Conservation (phyloP, 1,139 yeast species). For the Saccharomycopsis hybrid region DNA sequence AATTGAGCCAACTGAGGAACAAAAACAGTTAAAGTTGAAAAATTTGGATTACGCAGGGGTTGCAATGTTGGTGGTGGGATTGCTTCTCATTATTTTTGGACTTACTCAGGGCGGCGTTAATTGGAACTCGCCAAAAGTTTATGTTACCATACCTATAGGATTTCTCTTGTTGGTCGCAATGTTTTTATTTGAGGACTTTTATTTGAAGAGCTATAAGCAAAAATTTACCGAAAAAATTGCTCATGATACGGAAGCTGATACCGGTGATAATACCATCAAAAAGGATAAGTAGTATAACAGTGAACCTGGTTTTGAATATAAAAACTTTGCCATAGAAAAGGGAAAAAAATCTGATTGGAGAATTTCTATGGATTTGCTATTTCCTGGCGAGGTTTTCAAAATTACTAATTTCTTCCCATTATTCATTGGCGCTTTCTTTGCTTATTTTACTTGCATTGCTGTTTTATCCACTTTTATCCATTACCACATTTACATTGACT, state of each 20-base stretch:
- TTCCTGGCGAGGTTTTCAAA: conserved; percentile 10
- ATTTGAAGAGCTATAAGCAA: neutral
- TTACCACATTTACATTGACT: conserved; percentile 17
- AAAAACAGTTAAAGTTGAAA: conserved; percentile 21
- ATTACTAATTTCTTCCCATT: conserved; percentile 10
- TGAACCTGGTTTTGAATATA: neutral
- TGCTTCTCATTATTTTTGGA: conserved; percentile 29
- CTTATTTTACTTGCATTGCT: conserved; percentile 2
- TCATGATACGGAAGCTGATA: conserved; percentile 2
- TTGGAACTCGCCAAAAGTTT: conserved; percentile 26
- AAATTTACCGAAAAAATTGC: neutral
- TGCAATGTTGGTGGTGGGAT: conserved; percentile 29
- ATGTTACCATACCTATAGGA: conserved; percentile 27
- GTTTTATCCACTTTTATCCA: conserved; percentile 18
- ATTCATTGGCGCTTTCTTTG: conserved; percentile 6
- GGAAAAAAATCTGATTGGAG: conserved; percentile 5
- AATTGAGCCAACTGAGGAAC: conserved; percentile 23
- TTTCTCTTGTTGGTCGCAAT: conserved; percentile 24
- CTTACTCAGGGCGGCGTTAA: conserved; percentile 26
- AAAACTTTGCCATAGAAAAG: neutral
- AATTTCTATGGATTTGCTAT: conserved; percentile 10
- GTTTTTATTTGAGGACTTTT: conserved; percentile 21
- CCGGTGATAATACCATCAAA: neutral
- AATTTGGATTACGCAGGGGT: conserved; percentile 30
- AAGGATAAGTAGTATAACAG: neutral